Base-by-base conservation (phyloP, 176 grass and related monocot genomes). In the Bromus sterilis region DNA sequence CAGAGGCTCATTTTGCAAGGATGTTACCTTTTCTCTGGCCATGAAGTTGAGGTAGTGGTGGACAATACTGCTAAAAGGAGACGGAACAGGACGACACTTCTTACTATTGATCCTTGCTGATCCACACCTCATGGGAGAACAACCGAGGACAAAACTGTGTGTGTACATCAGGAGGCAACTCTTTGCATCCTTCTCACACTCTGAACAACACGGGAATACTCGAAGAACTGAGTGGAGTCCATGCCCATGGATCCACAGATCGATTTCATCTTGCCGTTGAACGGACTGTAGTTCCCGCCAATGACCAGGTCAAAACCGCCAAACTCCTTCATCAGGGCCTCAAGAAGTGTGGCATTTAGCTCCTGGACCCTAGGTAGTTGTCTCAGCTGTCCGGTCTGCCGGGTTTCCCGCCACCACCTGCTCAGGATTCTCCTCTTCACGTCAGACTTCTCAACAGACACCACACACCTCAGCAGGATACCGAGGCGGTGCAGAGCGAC, bases 391-490 rank as follows among this genome's bases (percentile, higher is more conserved):
- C 92, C 92, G 11, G 37, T 44, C 24, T 93, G 92, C 71, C 44
- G 81, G 31, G 86, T 91, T 51, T 79, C 83, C 2, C 12, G 4
- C 95, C 88, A 94, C 95, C 95, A 98, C 29, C 65, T 87, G 81
- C 23, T 89, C 15, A 98, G 4, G 33, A 98, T 84, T 34, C 72
- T 91, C 59, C 88, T 83, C 4, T 94, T 87, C 15, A 76, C 34
- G 10, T 89, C 86, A 25, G 92, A 93, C 70, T 87, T 66, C 67
- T 98, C 95, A 2, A 98, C 88, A 1, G 92, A 93, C 14, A 98
- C 84, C 13, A 98, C 68, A 30, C 90, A 93, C 40, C 84, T 91
- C 1, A 98, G 64, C 28, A 21, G 84, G 58, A 97, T 84, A 2
- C 94, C 94, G 7, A 97, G 83, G 12, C 73, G 71, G 83, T 94